Conservation (phyloP, 768 basidiomycete genomes). For the Nevesoporus exiguus region DNA sequence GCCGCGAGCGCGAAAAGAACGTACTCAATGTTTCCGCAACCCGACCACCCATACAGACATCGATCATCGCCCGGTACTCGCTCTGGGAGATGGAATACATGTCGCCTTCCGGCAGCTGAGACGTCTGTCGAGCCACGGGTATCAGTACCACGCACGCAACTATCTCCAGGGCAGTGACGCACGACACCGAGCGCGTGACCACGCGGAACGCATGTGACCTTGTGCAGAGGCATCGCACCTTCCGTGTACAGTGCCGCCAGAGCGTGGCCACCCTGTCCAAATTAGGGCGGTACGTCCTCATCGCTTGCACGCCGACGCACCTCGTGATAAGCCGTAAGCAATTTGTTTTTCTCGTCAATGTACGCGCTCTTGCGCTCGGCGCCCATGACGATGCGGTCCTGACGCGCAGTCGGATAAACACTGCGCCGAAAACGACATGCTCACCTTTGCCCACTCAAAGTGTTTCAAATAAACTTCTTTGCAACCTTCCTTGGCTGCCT, state of each 20-base stretch:
- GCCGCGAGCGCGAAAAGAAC: conserved; percentile 21
- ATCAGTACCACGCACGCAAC: conserved; percentile 8
- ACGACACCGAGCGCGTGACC: conserved; percentile 90
- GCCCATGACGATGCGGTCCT: conserved; percentile 97
- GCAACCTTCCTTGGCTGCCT: conserved; percentile 84
- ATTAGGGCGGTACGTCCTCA: conserved; percentile 5
- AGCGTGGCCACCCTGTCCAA: conserved; percentile 78
- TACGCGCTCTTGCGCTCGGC: conserved; percentile 89
- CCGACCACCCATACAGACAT: conserved; percentile 92
- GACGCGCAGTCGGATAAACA: conserved; percentile 1
- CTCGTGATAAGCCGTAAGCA: conserved; percentile 96
- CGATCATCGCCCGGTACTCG: conserved; percentile 79
- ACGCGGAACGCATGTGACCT: conserved; percentile 96
- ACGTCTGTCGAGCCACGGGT: conserved; percentile 47
- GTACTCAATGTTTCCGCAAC: conserved; percentile 89
- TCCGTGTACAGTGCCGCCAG: conserved; percentile 92
- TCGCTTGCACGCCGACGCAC: conserved; percentile 35
- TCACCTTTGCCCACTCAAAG: conserved; percentile 97
- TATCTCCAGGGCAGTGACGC: conserved; percentile 29
- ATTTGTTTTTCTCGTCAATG: conserved; percentile 82
- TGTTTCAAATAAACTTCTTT: conserved; percentile 71
- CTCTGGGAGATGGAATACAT: conserved; percentile 65
- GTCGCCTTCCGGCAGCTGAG: conserved; percentile 75
- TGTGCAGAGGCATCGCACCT: conserved; percentile 95
- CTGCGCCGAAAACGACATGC: neutral